Evolutionary conservation across 2,329 filamentous ascomycete species (phyloP).

Genomic region (Setomelanomma holmii): DNA sequence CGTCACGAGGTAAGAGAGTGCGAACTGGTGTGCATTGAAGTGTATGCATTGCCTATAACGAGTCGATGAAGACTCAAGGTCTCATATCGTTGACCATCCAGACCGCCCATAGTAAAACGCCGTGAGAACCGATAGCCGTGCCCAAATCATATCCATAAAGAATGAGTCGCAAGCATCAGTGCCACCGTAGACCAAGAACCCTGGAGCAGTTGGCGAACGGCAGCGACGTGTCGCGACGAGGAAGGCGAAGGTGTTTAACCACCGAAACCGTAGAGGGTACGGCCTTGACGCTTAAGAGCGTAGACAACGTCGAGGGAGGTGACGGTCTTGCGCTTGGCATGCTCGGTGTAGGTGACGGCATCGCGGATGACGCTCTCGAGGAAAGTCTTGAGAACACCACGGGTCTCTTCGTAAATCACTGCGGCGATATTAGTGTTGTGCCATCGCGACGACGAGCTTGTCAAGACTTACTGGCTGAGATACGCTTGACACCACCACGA

Average conservation of each 20-base stretch:
- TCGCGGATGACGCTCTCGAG: conserved; percentile 79
- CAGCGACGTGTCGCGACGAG: conserved; percentile 16
- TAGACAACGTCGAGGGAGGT: conserved; percentile 71
- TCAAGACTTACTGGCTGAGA: conserved; percentile 55
- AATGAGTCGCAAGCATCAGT: conserved; percentile 26
- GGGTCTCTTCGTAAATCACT: conserved; percentile 83
- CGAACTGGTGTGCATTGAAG: conserved; percentile 10
- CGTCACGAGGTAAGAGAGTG: neutral
- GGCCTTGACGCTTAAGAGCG: conserved; percentile 69
- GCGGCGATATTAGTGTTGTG: conserved; percentile 30
- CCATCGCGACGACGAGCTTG: neutral
- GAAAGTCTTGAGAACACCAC: conserved; percentile 79
- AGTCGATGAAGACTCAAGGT: conserved; percentile 25
- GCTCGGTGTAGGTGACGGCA: conserved; percentile 79
- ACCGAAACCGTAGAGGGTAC: conserved; percentile 86
- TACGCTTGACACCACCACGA: conserved; percentile 63
- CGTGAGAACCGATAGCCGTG: conserved; percentile 38
- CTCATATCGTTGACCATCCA: conserved; percentile 33
- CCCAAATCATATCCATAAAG: conserved; percentile 35
- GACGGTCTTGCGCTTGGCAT: conserved; percentile 83
- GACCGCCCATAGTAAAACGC: conserved; percentile 39
- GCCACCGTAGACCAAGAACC: conserved; percentile 20
- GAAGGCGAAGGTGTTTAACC: conserved; percentile 64
- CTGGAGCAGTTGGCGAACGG: conserved; percentile 13
- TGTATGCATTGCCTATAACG: conserved; percentile 39